phyloP scores from a whole-genome alignment of 169 alveolate genomes.

The Plasmodium berghei region DNA sequence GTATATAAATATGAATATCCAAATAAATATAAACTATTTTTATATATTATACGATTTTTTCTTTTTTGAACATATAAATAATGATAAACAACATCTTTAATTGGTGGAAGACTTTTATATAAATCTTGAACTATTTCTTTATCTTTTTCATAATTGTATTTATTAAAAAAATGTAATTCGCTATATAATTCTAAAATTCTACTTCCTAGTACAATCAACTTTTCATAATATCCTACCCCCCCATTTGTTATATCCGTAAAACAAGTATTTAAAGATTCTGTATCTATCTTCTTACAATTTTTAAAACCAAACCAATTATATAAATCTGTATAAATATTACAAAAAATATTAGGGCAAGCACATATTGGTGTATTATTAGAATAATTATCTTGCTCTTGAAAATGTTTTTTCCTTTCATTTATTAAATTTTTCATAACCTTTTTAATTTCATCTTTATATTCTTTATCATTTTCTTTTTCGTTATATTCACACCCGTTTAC shows the following conservation, averaged over 20 bases:
- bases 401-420: conserved; percentile 47
- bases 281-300: conserved; percentile 49
- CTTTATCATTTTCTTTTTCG: conserved; percentile 19
- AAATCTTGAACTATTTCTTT: conserved; percentile 39
- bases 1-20: conserved; percentile 66
- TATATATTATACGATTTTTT: conserved; percentile 58
- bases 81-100: conserved; percentile 60
- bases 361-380: conserved; percentile 23
- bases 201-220: conserved; percentile 49
- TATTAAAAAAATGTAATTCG: conserved; percentile 62
- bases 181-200: conserved; percentile 62
- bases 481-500: conserved; percentile 41
- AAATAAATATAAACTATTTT: conserved; percentile 47
- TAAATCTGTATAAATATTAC: conserved; percentile 57
- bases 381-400: conserved; percentile 47
- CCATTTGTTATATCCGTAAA: conserved; percentile 68
- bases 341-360: conserved; percentile 56
- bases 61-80: conserved; percentile 68
- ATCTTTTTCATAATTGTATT: conserved; percentile 49
- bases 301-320: conserved; percentile 74
- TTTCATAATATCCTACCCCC: conserved; percentile 64
- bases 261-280: conserved; percentile 51
- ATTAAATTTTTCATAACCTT: conserved; percentile 40
- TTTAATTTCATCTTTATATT: conserved; percentile 35
- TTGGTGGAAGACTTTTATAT: conserved; percentile 9